phyloP scores from a whole-genome alignment of 164 flowering plant genomes.

The Brasenia schreberi region DNA sequence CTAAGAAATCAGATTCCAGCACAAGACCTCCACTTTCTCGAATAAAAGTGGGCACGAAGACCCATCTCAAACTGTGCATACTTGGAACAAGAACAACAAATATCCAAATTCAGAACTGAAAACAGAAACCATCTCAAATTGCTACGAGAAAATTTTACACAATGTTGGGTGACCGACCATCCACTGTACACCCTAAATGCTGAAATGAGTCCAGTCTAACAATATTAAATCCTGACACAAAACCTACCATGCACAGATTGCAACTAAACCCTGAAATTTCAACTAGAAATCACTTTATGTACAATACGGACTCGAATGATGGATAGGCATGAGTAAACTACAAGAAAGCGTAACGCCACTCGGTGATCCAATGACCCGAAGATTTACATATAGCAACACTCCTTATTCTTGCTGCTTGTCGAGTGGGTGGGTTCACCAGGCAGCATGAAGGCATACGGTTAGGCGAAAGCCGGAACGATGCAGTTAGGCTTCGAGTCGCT shows the following conservation, averaged over 20 bases:
- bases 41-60: no score
- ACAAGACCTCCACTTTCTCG: no score
- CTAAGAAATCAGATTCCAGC: no score
- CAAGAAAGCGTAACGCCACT: neutral
- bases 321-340: neutral
- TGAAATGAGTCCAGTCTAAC: neutral
- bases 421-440: no score
- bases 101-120: no score
- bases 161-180: neutral
- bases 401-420: neutral
- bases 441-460: neutral
- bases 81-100: no score
- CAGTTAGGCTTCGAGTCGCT: slow-evolving; percentile 12
- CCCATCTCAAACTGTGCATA: no score
- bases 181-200: neutral
- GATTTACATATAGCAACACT: neutral
- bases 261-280: neutral
- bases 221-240: neutral
- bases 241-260: neutral
- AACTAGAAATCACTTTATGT: no score
- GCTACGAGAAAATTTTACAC: neutral
- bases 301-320: neutral
- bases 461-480: slow-evolving; percentile 18
- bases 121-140: neutral
- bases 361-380: neutral